Evolutionary conservation across 306 rosid genomes (phyloP).

Genomic region (Dryas alaskensis): DNA sequence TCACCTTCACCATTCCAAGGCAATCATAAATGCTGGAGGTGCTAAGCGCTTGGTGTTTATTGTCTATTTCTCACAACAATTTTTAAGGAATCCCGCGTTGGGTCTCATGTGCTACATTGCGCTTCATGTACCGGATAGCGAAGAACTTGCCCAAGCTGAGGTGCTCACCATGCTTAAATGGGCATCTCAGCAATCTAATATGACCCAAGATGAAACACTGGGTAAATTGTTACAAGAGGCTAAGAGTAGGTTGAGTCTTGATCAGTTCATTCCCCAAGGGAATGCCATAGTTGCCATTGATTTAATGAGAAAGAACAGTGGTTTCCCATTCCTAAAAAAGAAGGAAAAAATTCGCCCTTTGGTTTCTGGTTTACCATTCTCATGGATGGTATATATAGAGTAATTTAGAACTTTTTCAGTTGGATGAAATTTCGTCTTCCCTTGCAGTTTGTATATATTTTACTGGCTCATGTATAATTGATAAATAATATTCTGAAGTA

Average conservation of each 20-base stretch:
- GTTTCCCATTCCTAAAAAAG: too few species aligned
- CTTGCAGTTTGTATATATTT: too few species aligned
- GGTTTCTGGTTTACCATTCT: conserved; percentile 19
- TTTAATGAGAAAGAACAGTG: too few species aligned
- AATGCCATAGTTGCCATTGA: too few species aligned
- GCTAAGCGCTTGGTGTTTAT: conserved; percentile 25
- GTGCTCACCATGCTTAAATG: conserved; percentile 66
- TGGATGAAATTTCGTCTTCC: too few species aligned
- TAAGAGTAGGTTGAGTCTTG: conserved; percentile 64
- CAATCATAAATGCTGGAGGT: conserved; percentile 68
- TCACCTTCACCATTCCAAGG: conserved; percentile 64
- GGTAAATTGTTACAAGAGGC: conserved; percentile 58
- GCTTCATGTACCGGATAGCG: conserved; percentile 69
- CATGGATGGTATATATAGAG: too few species aligned
- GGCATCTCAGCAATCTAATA: conserved; percentile 63
- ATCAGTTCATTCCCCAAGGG: conserved; percentile 41
- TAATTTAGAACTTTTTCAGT: too few species aligned
- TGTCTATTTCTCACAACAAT: too few species aligned
- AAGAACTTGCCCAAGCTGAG: conserved; percentile 66
- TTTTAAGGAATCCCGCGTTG: conserved; percentile 27
- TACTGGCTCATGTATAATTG: too few species aligned
- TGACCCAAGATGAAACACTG: conserved; percentile 42
- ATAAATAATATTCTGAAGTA: too few species aligned
- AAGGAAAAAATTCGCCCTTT: not conserved
- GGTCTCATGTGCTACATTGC: conserved; percentile 64